Evolutionary conservation across 208 protist genomes (phyloP), one percentile per base, ranked within the genome.

Genomic region (Leishmania amazonensis): DNA sequence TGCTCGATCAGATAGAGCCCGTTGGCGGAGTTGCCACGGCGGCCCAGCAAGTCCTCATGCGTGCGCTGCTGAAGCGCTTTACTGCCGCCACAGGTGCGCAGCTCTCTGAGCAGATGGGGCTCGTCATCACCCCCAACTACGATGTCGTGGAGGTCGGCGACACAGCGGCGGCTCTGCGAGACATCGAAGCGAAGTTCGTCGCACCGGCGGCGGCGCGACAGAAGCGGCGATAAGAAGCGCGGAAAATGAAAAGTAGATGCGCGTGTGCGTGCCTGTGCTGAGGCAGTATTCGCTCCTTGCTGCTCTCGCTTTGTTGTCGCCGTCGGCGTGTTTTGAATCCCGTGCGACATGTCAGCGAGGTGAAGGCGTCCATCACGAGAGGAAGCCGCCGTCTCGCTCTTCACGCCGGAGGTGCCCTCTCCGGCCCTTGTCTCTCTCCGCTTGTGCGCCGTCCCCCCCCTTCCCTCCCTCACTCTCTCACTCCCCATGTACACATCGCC

Each of bases 1-100:
- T 54, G 65, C 65, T 90, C 38, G 80, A 88, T 45, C 51, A 51
- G 5, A 81, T 85, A 13, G 47, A 68, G 1, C 87, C 89, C 1
- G 81, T 87, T 9, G 87, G 89, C 19, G 89, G 87, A 13, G 87
- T 93, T 11, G 81, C 89, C 6, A 87, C 85, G 1, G 76, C 81
- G 40, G 80, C 85, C 62, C 89, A 93, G 81, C 89, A 93, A 80
- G 28, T 35, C n/a, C 85, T 93, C 58, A 93, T 93, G 89, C 75
- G 83, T 7, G 67, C 76, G 15, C 71, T 93, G 35, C 73, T 93
- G 76, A 60, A 64, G 62, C 83, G 82, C 71, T 93, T 93, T 57
- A 85, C 81, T 54, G 81, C 68, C 53, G 83, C 87, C 1, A 85
- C 81, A 21, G 87, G 81, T 19, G 84, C 84, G 45, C 83, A 84